These are phyloP conservation scores for Phytophthora multivora DNA, from an alignment of 352 stramenopile species.

Conservation along the genomic window DNA sequence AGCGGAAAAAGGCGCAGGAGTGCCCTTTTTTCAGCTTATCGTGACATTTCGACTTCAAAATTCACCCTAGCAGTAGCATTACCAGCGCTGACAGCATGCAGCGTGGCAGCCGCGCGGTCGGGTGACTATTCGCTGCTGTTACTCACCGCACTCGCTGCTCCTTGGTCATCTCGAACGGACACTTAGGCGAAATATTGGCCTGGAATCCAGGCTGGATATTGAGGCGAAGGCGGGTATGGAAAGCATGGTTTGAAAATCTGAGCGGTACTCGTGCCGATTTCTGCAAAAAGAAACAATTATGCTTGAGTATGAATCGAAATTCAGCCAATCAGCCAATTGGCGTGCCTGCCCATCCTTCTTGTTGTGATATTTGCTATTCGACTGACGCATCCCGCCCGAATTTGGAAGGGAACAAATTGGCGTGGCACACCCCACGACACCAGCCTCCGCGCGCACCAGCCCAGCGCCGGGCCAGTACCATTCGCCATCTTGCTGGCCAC, in stretches of 20 bases:
- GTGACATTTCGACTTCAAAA: conserved; percentile 24
- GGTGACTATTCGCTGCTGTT: conserved; percentile 12
- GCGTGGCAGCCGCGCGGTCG: conserved; percentile 7
- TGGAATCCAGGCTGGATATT: not conserved
- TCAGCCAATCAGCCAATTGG: conserved; percentile 13
- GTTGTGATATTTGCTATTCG: conserved; percentile 36
- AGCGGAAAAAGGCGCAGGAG: conserved; percentile 14
- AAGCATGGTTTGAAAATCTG: too few species aligned
- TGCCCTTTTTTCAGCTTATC: conserved; percentile 18
- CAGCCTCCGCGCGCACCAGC: conserved; percentile 20
- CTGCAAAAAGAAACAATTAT: too few species aligned
- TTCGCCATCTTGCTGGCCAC: conserved; percentile 54
- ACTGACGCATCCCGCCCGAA: conserved; percentile 34
- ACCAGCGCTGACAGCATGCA: conserved; percentile 2
- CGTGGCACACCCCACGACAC: conserved; percentile 30
- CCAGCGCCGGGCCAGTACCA: conserved; percentile 39
- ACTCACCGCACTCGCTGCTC: conserved; percentile 6
- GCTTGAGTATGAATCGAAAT: not conserved
- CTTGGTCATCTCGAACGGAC: conserved; percentile 16
- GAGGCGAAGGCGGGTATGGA: too few species aligned
- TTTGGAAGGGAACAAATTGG: conserved; percentile 39
- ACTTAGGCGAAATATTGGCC: conserved; percentile 6
- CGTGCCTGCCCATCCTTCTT: conserved; percentile 33
- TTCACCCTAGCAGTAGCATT: conserved; percentile 10
- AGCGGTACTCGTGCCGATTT: too few species aligned